Conservation (phyloP, 306 rosid species). For the Trichosanthes cucumerina region DNA sequence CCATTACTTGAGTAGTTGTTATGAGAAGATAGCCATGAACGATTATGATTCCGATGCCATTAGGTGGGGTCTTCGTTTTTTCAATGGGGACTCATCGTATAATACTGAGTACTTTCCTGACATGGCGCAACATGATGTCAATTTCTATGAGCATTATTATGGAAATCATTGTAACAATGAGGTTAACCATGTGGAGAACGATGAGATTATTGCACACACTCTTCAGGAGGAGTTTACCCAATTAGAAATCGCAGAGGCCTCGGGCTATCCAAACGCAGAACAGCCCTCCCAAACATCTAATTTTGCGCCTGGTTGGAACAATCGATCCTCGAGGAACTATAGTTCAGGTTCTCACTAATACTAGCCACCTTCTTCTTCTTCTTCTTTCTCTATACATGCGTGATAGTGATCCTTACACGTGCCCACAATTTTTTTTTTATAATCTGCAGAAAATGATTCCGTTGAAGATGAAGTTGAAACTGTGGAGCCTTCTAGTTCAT, state of each 20-base stretch:
- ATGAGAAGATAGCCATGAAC: conserved; percentile 34
- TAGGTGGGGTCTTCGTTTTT: conserved; percentile 54
- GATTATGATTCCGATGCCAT: conserved; percentile 49
- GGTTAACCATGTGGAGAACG: conserved; percentile 51
- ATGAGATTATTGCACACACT: conserved; percentile 66
- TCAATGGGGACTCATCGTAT: conserved; percentile 36
- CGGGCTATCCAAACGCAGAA: conserved; percentile 31
- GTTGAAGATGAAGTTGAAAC: conserved; percentile 26
- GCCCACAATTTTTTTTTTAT: conserved; percentile 8
- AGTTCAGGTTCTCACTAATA: conserved; percentile 30
- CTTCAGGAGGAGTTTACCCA: conserved; percentile 76
- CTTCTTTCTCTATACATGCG: neutral
- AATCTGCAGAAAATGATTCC: conserved; percentile 30
- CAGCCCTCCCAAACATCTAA: conserved; percentile 32
- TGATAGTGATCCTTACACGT: neutral
- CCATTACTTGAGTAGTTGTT: neutral
- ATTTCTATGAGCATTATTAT: conserved; percentile 29
- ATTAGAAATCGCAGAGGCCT: conserved; percentile 38
- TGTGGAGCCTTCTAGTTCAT: conserved; percentile 41
- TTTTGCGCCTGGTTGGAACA: conserved; percentile 43
- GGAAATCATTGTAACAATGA: conserved; percentile 39
- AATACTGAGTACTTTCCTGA: conserved; percentile 35
- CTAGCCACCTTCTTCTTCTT: neutral
- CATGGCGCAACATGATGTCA: conserved; percentile 26
- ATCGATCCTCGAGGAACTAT: conserved; percentile 36